Base-by-base conservation (phyloP, 78 protist species). In the Dictyostelium capitatum region DNA sequence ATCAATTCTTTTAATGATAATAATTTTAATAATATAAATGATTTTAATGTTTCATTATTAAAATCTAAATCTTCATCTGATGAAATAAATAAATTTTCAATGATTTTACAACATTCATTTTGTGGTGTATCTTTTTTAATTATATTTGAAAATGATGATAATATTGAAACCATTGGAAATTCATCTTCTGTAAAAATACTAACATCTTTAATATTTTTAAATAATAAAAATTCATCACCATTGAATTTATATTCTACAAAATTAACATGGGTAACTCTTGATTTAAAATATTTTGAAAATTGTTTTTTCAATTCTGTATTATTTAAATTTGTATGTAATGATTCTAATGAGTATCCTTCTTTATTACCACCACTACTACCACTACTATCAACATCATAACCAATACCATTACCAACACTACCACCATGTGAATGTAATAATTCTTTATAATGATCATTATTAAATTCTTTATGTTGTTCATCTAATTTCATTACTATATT, bases 161-260 rank as follows among this genome's bases (percentile, higher is more conserved):
- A 57, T 57, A 57, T 57, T 57, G 67, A 57, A n/a, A 57, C 67
- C 67, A 57, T 57, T 57, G 67, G 67, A 57, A 57, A 57, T n/a
- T 57, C 30, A 10, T 57, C 67, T 20, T 57, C 67, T 19, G 23
- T 57, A 9, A 20, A 57, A 20, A 57, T 23, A 28, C 20, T 57
- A 8, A 57, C 67, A n/a, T 3, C 8, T 3, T 19, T 20, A 9
- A 57, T 30, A n/a, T 57, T 57, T 57, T 57, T 57, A n/a, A 57
- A 57, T 20, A 20, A 57, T n/a, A 57, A 19, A 19, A 57, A 57
- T n/a, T 57, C 67, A 3, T 57, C 67, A 3, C 67, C 67, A 57
- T 23, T 57, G 6, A 57, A n/a, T 3, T 19, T 12, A 57, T 57
- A n/a, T 10, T 57, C 67, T 20, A 57, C 23, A 23, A 57, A 57